Evolutionary conservation across 352 stramenopile genomes (phyloP).

Genomic region (Globisporangium alternatum): DNA sequence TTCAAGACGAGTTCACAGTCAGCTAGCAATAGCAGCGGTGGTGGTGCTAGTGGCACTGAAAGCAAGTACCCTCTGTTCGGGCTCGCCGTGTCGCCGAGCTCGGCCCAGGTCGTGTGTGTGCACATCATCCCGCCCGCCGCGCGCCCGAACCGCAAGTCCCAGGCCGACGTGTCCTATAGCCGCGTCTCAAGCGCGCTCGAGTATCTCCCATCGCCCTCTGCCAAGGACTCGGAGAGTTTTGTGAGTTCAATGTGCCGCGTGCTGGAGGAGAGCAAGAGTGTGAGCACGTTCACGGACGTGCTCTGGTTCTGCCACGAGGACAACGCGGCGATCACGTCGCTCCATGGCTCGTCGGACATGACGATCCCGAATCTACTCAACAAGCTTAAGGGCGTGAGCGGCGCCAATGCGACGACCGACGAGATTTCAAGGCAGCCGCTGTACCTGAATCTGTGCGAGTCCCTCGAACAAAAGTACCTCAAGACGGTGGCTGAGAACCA

Average conservation of each 20-base stretch:
- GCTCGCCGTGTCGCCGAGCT: slow-evolving; percentile 66
- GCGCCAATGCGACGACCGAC: slow-evolving; percentile 4
- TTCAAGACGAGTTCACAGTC: slow-evolving; percentile 11
- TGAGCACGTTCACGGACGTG: slow-evolving; percentile 70
- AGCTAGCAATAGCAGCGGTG: not conserved
- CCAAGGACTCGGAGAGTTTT: slow-evolving; percentile 37
- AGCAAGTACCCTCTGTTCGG: slow-evolving; percentile 72
- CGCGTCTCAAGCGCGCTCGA: slow-evolving; percentile 71
- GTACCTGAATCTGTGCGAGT: slow-evolving; percentile 58
- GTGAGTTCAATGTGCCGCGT: slow-evolving; percentile 49
- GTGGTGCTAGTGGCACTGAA: slow-evolving; percentile 8
- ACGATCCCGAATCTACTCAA: slow-evolving; percentile 53
- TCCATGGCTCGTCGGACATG: slow-evolving; percentile 47
- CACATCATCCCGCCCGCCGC: slow-evolving; percentile 76
- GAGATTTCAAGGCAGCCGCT: slow-evolving; percentile 42
- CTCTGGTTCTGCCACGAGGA: slow-evolving; percentile 81
- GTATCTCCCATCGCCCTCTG: slow-evolving; percentile 62
- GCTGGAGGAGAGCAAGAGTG: slow-evolving; percentile 46
- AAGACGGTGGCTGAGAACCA: not conserved
- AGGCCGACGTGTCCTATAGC: slow-evolving; percentile 83
- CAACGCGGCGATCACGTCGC: slow-evolving; percentile 48
- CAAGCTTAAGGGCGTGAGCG: slow-evolving; percentile 40
- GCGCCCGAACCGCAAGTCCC: slow-evolving; percentile 76
- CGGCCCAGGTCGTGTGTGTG: slow-evolving; percentile 57
- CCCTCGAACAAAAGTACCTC: slow-evolving; percentile 44